Evolutionary conservation across 116 monocot genomes (phyloP).

Genomic region (Thalassia testudinum): DNA sequence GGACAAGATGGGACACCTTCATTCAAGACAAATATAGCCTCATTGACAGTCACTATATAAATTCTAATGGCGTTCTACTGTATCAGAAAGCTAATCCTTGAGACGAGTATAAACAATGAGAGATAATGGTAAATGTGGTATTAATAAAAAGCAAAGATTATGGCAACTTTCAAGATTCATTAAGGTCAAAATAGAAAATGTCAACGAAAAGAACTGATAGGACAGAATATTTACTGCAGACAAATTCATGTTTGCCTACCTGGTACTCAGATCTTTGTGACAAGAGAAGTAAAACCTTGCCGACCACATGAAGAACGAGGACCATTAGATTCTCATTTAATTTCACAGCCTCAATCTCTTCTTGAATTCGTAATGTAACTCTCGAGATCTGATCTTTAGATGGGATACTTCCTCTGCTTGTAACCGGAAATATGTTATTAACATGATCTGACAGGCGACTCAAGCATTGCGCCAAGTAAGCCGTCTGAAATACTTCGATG

Average conservation of each 20-base stretch:
- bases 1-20: too few species aligned
- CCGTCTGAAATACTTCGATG: conserved; percentile 56
- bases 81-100: too few species aligned
- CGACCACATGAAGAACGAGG: conserved; percentile 67
- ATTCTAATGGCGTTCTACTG: too few species aligned
- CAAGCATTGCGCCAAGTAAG: conserved; percentile 53
- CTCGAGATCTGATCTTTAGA: conserved; percentile 94
- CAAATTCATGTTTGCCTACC: conserved; percentile 15
- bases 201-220: too few species aligned
- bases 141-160: too few species aligned
- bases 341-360: conserved; percentile 90
- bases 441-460: conserved; percentile 66
- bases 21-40: too few species aligned
- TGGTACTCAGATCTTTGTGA: conserved; percentile 94
- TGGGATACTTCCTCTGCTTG: conserved; percentile 63
- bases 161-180: too few species aligned
- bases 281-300: conserved; percentile 62
- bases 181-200: too few species aligned
- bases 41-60: too few species aligned
- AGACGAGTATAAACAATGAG: too few species aligned
- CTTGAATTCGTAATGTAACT: conserved; percentile 62
- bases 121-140: too few species aligned
- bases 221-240: too few species aligned
- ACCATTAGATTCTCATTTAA: conserved; percentile 62
- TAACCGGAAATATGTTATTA: conserved; percentile 65